These are phyloP conservation scores for Carex kokanica DNA, from an alignment of 176 grass and related monocot species.

Conservation along the genomic window DNA sequence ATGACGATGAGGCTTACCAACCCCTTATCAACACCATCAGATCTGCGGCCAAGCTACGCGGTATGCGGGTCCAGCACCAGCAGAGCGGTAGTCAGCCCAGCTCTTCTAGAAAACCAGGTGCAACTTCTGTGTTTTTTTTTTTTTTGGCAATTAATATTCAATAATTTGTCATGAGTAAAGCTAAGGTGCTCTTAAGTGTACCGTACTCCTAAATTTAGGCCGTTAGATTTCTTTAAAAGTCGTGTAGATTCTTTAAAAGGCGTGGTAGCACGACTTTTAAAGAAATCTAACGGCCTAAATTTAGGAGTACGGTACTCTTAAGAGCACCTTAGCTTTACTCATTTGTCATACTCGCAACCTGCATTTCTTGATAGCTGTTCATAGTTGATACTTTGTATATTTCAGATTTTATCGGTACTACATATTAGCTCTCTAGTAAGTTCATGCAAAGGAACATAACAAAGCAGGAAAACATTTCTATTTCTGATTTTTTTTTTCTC, in stretches of 20 bases:
- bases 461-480: neutral
- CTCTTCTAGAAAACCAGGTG: constrained; percentile 52
- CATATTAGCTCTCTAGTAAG: neutral
- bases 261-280: too few species aligned
- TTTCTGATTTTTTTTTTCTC: neutral
- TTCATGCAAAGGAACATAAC: neutral
- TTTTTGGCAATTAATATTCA: neutral
- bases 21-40: constrained; percentile 79
- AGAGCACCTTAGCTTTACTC: too few species aligned
- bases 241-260: too few species aligned
- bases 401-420: neutral
- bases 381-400: neutral
- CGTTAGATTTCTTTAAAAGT: too few species aligned
- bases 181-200: too few species aligned
- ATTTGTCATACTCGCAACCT: neutral
- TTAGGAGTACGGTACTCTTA: too few species aligned
- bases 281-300: too few species aligned
- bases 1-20: constrained; percentile 62
- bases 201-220: too few species aligned
- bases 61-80: constrained; percentile 52
- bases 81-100: constrained; percentile 37
- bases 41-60: constrained; percentile 74
- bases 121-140: neutral
- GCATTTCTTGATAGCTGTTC: neutral
- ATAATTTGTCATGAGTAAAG: too few species aligned